Evolutionary conservation across 75 land plant species (phyloP), one percentile per base, ranked within the genome.

Genomic region (Pinus taeda): DNA sequence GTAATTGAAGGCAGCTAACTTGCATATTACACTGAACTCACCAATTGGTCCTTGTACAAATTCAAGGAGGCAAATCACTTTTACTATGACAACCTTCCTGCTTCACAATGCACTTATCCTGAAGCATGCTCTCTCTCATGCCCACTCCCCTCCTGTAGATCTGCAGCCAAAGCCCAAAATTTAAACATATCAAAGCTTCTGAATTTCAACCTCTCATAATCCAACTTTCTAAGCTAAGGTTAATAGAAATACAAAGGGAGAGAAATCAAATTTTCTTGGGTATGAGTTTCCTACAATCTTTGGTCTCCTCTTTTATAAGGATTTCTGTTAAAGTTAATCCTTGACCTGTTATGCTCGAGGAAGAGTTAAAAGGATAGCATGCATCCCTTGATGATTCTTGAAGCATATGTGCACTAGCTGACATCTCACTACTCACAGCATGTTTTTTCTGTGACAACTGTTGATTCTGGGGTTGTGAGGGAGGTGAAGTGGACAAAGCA

Each of bases 381-480:
- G 53, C 74, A 57, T 73, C 74, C 59, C 45, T 49, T 26, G 74
- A 55, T 73, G 74, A 73, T 14, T 73, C 8, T 20, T 60, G 74
- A 55, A 73, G 74, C 74, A 73, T 73, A 15, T 73, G 42, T 73
- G 58, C 74, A 24, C 26, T n/a, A 17, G 33, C 74, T 14, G 45
- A 73, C 24, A 57, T 21, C 29, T 73, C 74, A 26, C 58, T 56
- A 73, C 17, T 55, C 9, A n/a, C 24, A 73, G 15, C 59, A 21
- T 3, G 59, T 29, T 73, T 56, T 56, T 21, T 57, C 18, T 73
- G 58, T 24, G 74, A 6, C 13, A 73, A 55, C 29, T 29, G 36
- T 57, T 53, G 57, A 57, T 53, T 22, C 36, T 2, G 74, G 15
- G 37, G 57, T 59, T 73, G 57, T 56, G 74, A 13, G 49, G 14